Base-by-base conservation (phyloP, 2,329 filamentous ascomycete species). In the Huntiella moniliformis region DNA sequence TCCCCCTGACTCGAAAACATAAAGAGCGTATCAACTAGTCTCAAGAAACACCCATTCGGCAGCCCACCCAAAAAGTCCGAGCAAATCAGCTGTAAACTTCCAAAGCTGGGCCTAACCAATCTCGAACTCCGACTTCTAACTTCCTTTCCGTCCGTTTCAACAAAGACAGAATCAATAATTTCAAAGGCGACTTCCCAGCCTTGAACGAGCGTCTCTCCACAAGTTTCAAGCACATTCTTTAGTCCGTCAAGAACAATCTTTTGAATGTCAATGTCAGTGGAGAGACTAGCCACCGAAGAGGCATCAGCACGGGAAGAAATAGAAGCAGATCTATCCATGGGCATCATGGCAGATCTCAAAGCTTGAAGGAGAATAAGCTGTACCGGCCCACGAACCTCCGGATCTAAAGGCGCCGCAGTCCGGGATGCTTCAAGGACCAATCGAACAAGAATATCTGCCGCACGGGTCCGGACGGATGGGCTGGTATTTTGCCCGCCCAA, bases 171-270 rank as follows among this genome's bases (percentile, higher is more conserved):
- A 52, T 78, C 76, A 51, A 96, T 81, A 51, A 95, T 79, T 38
- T 82, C 77, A 53, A 98, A 91, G 0, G 85, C 77, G 42, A 84
- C 72, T 41, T 81, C 74, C 91, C 91, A 98, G 3, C 86, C 87
- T 52, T 76, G 78, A 11, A 81, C 67, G 4, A 96, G 70, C 0
- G 75, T 77, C 56, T 98, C 87, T 6, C 88, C 91, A 54, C 81
- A 88, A 51, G 86, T 80, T 56, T 96, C 88, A 2, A 98, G 68
- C 15, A 95, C 74, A 46, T 70, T 78, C 58, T 85, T 86, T 5
- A 94, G 65, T 0, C 82, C 79, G 52, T 93, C 84, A 1, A 94
- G 69, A 17, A 83, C 69, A 45, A 82, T 75, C 51, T 79, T 79
- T 57, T 94, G 85, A 12, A 93, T 82, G 46, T 91, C 81, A 13